Conservation (phyloP, 148 eudicot genomes). For the Rhododendron ovatum region DNA sequence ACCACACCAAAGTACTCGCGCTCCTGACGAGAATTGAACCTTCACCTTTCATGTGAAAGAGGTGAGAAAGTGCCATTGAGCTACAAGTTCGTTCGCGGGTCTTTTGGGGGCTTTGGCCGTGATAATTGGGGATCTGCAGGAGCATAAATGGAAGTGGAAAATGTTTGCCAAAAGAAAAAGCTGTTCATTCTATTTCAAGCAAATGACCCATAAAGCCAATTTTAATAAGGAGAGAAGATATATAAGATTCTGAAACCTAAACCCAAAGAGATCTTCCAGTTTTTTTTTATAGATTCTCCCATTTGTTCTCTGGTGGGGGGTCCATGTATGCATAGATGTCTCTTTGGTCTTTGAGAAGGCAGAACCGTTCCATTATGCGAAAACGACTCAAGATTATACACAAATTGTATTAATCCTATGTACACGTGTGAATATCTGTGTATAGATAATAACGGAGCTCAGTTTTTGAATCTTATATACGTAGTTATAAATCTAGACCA, state of each 20-base stretch:
- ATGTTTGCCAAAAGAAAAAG: neutral
- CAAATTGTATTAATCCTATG: neutral
- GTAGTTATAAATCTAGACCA: too few species aligned
- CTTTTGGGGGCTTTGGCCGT: neutral
- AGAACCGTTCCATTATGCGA: neutral
- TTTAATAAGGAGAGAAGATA: neutral
- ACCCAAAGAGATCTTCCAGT: conserved; percentile 10
- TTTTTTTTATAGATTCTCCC: neutral
- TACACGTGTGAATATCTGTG: too few species aligned
- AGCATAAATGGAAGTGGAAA: neutral
- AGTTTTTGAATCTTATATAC: too few species aligned
- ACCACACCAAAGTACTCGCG: too few species aligned
- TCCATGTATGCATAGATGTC: neutral
- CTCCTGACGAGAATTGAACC: neutral
- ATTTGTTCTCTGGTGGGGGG: neutral
- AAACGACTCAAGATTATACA: neutral
- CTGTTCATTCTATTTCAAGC: neutral
- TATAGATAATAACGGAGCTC: too few species aligned
- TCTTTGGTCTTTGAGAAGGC: neutral
- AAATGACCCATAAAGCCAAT: neutral
- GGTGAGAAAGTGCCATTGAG: too few species aligned
- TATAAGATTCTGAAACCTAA: neutral
- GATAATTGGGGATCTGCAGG: neutral
- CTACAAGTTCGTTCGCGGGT: neutral
- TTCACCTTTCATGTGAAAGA: neutral